These are phyloP conservation scores for Kwoniella bestiolae DNA, from an alignment of 768 basidiomycete genomes.

Conservation along the genomic window DNA sequence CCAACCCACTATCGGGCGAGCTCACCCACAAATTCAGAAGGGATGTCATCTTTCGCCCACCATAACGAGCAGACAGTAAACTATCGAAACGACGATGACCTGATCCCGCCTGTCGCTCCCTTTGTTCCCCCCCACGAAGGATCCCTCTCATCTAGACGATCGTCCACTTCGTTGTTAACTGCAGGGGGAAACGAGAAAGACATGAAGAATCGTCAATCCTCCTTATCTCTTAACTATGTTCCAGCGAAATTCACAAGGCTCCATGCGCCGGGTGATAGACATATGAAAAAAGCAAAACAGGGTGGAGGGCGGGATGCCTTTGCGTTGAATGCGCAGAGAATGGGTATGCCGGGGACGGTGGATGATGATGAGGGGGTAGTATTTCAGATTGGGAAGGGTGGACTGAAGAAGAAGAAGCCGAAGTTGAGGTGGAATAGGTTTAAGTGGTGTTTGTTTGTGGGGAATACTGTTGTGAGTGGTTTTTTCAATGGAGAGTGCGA, in stretches of 20 bases:
- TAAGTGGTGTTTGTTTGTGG: slow-evolving; percentile 76
- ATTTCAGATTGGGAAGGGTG: slow-evolving; percentile 58
- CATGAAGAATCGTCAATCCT: slow-evolving; percentile 22
- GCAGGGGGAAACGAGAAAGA: slow-evolving; percentile 3
- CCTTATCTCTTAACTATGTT: slow-evolving; percentile 71
- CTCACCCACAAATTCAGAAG: slow-evolving; percentile 15
- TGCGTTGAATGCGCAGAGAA: slow-evolving; percentile 63
- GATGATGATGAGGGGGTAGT: slow-evolving; percentile 62
- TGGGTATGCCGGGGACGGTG: slow-evolving; percentile 64
- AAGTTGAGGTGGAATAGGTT: slow-evolving; percentile 76
- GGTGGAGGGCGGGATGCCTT: slow-evolving; percentile 76
- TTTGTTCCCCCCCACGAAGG: slow-evolving; percentile 12
- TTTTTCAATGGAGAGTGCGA: too few relatives aligned
- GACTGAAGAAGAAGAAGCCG: slow-evolving; percentile 60
- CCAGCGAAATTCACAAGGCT: slow-evolving; percentile 72
- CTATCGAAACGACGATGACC: slow-evolving; percentile 24
- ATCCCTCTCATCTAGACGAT: slow-evolving; percentile 24
- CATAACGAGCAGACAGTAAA: slow-evolving; percentile 14
- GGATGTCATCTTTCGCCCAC: slow-evolving; percentile 9
- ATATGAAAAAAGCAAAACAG: slow-evolving; percentile 57
- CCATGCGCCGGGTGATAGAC: slow-evolving; percentile 60
- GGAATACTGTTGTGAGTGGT: slow-evolving; percentile 65
- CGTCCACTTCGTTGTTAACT: slow-evolving; percentile 11
- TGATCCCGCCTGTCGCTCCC: slow-evolving; percentile 24
- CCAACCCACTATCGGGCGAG: slow-evolving; percentile 4